These are phyloP conservation scores for Blastocystis sp. DNA, from an alignment of 352 stramenopile species.

Conservation along the genomic window DNA sequence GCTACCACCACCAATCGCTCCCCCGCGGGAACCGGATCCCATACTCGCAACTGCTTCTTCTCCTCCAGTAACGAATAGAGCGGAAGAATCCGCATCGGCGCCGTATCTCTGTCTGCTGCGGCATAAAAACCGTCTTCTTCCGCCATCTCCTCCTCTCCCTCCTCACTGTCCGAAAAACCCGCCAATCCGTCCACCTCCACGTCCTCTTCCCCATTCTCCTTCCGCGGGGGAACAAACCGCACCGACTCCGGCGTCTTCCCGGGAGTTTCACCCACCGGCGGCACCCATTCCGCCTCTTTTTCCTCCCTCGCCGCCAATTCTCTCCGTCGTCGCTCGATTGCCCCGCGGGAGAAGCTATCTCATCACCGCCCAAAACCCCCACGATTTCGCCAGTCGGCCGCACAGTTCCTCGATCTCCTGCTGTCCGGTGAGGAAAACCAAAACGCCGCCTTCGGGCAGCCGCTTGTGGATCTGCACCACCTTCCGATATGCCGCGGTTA, in stretches of 20 bases:
- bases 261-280: slow-evolving; percentile 62
- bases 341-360: background rate
- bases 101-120: slow-evolving; percentile 58
- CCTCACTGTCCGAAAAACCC: slow-evolving; percentile 9
- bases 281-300: slow-evolving; percentile 33
- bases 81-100: slow-evolving; percentile 80
- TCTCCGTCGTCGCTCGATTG: slow-evolving; percentile 42
- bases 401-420: slow-evolving; percentile 78
- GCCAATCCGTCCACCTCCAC: slow-evolving; percentile 39
- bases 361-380: background rate
- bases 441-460: slow-evolving; percentile 82
- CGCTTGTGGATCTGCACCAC: slow-evolving; percentile 80
- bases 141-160: slow-evolving; percentile 57
- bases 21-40: slow-evolving; percentile 73
- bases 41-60: slow-evolving; percentile 84
- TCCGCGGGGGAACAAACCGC: slow-evolving; percentile 9
- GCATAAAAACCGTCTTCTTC: slow-evolving; percentile 61
- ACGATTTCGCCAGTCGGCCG: slow-evolving; percentile 59
- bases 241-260: background rate
- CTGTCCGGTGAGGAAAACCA: slow-evolving; percentile 94
- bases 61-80: slow-evolving; percentile 88
- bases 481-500: slow-evolving; percentile 84
- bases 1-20: slow-evolving; percentile 84
- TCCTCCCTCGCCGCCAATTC: slow-evolving; percentile 54
- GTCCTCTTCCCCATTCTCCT: slow-evolving; percentile 57